Percentiles rank a stretch among this genome's conserved stretches.
Evolutionary conservation across 345 rosid genomes (phyloP).

Genomic region (Bruguiera sexangula): DNA sequence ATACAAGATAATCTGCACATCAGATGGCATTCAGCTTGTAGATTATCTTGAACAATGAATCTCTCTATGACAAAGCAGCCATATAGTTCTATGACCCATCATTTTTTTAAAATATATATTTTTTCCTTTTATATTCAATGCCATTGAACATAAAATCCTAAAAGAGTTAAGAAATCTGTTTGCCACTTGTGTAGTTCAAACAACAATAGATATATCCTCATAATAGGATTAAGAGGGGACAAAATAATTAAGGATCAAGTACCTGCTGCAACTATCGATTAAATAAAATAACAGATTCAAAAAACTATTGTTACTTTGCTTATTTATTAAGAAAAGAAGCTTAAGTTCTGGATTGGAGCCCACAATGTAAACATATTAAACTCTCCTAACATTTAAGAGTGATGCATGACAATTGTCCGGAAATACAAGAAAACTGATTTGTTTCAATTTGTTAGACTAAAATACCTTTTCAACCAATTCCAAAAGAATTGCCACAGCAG

Average conservation of each 20-base stretch:
- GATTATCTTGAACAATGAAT: too few relatives aligned
- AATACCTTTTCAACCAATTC: slow-evolving; percentile 77
- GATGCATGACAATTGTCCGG: not conserved
- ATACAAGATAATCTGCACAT: too few relatives aligned
- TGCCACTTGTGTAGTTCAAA: too few relatives aligned
- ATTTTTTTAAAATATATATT: too few relatives aligned
- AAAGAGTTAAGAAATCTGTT: too few relatives aligned
- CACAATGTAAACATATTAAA: not conserved
- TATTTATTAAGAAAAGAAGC: not conserved
- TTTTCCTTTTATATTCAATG: too few relatives aligned
- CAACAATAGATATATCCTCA: not conserved
- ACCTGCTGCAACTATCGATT: not conserved
- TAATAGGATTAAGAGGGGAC: not conserved
- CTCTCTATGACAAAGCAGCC: too few relatives aligned
- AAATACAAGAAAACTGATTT: not conserved
- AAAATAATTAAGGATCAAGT: not conserved
- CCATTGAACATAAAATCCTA: too few relatives aligned
- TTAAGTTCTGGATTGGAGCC: not conserved
- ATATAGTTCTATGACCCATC: too few relatives aligned
- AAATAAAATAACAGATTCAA: not conserved
- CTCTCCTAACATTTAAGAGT: not conserved
- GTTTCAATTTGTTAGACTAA: slow-evolving; percentile 3
- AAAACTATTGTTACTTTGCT: not conserved
- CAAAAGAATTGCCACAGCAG: slow-evolving; percentile 66
- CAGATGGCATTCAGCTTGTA: too few relatives aligned